Conservation (phyloP, 192 early-diverging fungal genomes). For the Funneliformis geosporum region DNA sequence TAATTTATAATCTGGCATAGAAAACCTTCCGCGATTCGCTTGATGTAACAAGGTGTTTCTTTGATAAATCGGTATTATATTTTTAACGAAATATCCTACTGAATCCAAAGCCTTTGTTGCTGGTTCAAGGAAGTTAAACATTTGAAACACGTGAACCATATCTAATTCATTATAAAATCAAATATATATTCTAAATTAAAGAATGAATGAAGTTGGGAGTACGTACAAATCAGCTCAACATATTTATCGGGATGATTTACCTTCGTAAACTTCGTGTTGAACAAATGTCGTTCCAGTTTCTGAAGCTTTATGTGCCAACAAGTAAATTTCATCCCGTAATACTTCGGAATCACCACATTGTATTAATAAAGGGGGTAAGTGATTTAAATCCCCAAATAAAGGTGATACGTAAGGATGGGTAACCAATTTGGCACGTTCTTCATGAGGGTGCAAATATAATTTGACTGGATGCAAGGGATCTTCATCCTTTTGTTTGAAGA, state of each 20-base stretch:
- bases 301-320: slow-evolving; percentile 40
- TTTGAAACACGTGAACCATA: slow-evolving; percentile 33
- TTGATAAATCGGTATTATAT: slow-evolving; percentile 24
- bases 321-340: slow-evolving; percentile 47
- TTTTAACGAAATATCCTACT: slow-evolving; percentile 26
- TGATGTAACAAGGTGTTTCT: background rate
- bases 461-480: slow-evolving; percentile 47
- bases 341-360: slow-evolving; percentile 58
- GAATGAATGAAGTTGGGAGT: too few relatives aligned
- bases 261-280: slow-evolving; percentile 30
- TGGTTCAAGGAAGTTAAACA: slow-evolving; percentile 23
- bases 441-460: slow-evolving; percentile 43
- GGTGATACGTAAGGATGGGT: slow-evolving; percentile 59
- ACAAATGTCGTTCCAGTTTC: slow-evolving; percentile 30
- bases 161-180: slow-evolving; percentile 7
- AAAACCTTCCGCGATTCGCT: background rate
- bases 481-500: slow-evolving; percentile 35
- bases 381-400: slow-evolving; percentile 48
- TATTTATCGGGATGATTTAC: background rate
- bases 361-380: slow-evolving; percentile 51
- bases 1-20: background rate
- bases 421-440: slow-evolving; percentile 37
- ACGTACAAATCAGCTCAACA: too few relatives aligned
- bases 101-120: slow-evolving; percentile 25
- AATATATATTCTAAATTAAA: background rate